Percentiles rank a stretch among this genome's conserved stretches.
These are phyloP conservation scores for Boletus albobrunnescens DNA, from an alignment of 1,284 basidiomycete species.

Conservation along the genomic window DNA sequence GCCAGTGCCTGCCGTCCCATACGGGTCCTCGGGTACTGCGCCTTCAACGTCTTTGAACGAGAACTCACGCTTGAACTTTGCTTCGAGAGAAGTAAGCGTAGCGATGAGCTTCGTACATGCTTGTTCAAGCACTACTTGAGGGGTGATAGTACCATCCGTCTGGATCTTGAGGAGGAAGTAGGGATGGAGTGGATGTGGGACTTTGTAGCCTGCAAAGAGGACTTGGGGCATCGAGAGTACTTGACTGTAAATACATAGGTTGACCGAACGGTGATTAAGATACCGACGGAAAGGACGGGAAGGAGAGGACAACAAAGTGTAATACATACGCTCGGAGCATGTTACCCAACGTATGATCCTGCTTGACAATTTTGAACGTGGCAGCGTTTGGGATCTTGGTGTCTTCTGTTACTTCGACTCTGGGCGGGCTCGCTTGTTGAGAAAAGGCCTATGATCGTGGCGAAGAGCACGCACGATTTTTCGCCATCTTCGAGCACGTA, in stretches of 20 bases:
- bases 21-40: constrained; percentile 53
- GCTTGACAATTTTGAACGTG: constrained; percentile 90
- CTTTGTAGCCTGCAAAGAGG: constrained; percentile 96
- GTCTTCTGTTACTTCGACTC: constrained; percentile 90
- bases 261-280: constrained; percentile 5
- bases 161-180: constrained; percentile 94
- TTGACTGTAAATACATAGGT: constrained; percentile 55
- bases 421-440: constrained; percentile 31
- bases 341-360: constrained; percentile 96
- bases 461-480: constrained; percentile 65
- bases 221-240: constrained; percentile 81
- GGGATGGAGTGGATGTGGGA: constrained; percentile 93
- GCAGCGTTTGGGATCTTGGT: constrained; percentile 97
- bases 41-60: constrained; percentile 66
- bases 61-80: constrained; percentile 76
- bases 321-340: constrained; percentile 86
- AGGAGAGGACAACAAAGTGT: background rate
- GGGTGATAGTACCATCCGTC: constrained; percentile 85
- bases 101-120: constrained; percentile 83
- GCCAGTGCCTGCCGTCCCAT: constrained; percentile 43
- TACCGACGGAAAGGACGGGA: background rate
- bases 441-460: background rate
- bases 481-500: constrained; percentile 92
- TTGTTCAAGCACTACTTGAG: constrained; percentile 79
- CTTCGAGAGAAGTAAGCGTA: constrained; percentile 63